phyloP scores from a whole-genome alignment of 108 stramenopile genomes.

The Pseudonitzschia multistriata region DNA sequence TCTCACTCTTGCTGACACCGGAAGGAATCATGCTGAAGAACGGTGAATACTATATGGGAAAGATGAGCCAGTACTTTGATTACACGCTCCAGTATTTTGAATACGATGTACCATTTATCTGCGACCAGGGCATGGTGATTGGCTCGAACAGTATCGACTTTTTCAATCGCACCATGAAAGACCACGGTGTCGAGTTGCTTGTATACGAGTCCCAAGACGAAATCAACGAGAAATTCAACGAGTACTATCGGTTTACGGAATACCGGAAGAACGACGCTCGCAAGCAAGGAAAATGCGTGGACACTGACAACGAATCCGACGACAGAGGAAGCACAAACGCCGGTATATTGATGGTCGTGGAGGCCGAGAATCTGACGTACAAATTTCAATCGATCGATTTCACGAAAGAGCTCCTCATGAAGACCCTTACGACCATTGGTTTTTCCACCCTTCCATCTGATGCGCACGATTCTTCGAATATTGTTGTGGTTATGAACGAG shows the following conservation, averaged over 20 bases:
- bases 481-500: constrained; percentile 37
- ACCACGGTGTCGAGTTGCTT: constrained; percentile 27
- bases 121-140: constrained; percentile 21
- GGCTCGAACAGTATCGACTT: constrained; percentile 35
- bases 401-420: neutral
- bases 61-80: constrained; percentile 55
- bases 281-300: constrained; percentile 10
- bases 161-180: constrained; percentile 3
- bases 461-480: constrained; percentile 11
- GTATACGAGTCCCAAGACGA: constrained; percentile 37
- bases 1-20: constrained; percentile 22
- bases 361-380: constrained; percentile 43
- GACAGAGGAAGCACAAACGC: constrained; percentile 36
- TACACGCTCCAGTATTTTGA: constrained; percentile 29
- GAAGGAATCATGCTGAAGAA: constrained; percentile 43
- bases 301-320: constrained; percentile 22
- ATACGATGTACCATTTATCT: constrained; percentile 25
- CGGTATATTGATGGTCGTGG: constrained; percentile 59
- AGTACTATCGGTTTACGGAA: constrained; percentile 47
- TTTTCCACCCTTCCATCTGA: constrained; percentile 28
- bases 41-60: constrained; percentile 50
- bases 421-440: constrained; percentile 32
- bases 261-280: constrained; percentile 54
- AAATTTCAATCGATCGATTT: constrained; percentile 4
- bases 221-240: constrained; percentile 35